Evolutionary conservation across 106 monocot species (phyloP).

Genomic region (Allium fistulosum): DNA sequence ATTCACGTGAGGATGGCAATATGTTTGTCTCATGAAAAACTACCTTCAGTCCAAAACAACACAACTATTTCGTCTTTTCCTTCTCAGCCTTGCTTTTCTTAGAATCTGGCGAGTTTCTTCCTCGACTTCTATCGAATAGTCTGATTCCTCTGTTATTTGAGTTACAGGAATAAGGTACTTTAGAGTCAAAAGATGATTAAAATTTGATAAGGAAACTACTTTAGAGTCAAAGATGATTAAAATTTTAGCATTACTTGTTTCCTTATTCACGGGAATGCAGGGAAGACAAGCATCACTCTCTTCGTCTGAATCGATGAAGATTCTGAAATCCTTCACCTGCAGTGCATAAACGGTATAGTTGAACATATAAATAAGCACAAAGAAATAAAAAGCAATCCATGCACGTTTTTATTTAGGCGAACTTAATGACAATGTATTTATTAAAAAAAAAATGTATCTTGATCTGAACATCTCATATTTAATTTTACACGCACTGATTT

Average conservation of each 20-base stretch:
- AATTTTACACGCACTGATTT: not conserved
- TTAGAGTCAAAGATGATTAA: not conserved
- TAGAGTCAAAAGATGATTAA: not conserved
- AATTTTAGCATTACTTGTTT: slow-evolving; percentile 24
- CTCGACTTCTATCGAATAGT: slow-evolving; percentile 24
- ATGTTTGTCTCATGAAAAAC: not conserved
- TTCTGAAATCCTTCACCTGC: slow-evolving; percentile 43
- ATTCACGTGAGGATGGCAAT: too few relatives aligned
- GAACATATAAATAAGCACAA: not conserved
- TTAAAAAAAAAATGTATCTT: not conserved
- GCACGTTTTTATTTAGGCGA: not conserved
- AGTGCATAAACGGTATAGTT: slow-evolving; percentile 1
- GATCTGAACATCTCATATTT: not conserved
- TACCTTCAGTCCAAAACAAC: slow-evolving; percentile 38
- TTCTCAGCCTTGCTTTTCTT: slow-evolving; percentile 71
- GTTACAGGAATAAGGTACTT: not conserved
- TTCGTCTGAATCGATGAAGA: slow-evolving; percentile 76
- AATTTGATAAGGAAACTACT: not conserved
- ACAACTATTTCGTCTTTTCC: slow-evolving; percentile 32
- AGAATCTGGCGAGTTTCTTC: slow-evolving; percentile 58
- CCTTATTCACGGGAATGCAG: slow-evolving; percentile 53
- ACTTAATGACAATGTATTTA: not conserved
- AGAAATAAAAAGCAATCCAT: slow-evolving; percentile 1
- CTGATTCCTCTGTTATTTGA: slow-evolving; percentile 21
- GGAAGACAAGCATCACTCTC: slow-evolving; percentile 52